Base-by-base conservation (phyloP, 1,139 yeast species). In the Candida labiduridarum region DNA sequence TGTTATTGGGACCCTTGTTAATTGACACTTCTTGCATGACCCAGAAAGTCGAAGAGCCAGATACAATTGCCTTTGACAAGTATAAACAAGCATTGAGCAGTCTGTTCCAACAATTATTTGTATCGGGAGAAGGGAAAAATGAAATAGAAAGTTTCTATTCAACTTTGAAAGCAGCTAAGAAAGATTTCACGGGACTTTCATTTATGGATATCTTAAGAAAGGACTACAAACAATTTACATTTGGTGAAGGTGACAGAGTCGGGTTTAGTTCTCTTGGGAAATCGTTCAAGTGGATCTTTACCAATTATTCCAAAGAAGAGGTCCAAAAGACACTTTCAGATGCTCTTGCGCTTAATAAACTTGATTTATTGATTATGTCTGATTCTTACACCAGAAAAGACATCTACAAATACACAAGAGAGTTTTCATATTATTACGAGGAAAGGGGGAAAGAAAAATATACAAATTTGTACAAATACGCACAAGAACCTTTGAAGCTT, bases 241-340 rank as follows among this genome's bases (percentile, higher is more conserved):
- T 81, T 52, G 60, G 58, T 1, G 65, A 66, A 11, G 69, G 67
- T 0, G 66, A 66, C 6, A 66, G 62, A 8, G 75, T 89, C 31
- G 98, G 97, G 0, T 85, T 91, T 59, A 81, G 94, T 48, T 87
- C 97, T 0, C 72, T 87, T 16, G 89, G 87, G 1, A 84, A 82
- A 62, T 76, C 91, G 0, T 67, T 86, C 41, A 68, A 71, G n/a
- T 85, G 89, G 85, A 60, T 88, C 1, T 58, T 72, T 48, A 63
- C 67, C 9, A 61, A 57, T 16, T 72, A 67, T 43, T 44, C 61
- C 2, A 64, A 65, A 43, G 60, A 67, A 1, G 72, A 74, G 18
- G 68, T 85, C 25, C 60, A 68, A 27, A 45, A 60, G 0, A 79
- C 80, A 0, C 66, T 84, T 44, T 49, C 61, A 0, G 54, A 62